Evolutionary conservation across 2,329 filamentous ascomycete species (phyloP), one percentile per base, ranked within the genome.

Genomic region (Nemania serpens): DNA sequence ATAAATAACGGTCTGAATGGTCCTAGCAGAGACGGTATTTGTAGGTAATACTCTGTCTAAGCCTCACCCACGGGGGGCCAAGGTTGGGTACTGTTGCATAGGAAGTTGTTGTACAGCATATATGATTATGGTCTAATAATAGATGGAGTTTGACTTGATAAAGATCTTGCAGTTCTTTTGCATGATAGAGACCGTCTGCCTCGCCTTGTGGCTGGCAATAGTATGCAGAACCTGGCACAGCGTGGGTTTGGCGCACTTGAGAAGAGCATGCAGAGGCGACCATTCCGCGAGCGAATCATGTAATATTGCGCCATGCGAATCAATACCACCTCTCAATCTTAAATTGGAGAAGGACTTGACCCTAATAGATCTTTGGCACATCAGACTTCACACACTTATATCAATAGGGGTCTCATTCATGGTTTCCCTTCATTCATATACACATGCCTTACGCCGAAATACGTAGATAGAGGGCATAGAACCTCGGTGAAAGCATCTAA

Each of bases 71-170:
- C n/a, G 10, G 56, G 51, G 51, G 55, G 42, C 55, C 41, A 53
- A 59, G 18, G n/a, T 50, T 18, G 22, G 22, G 22, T 33, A 18
- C 53, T 52, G 41, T 17, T 34, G 42, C n/a, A 36, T 17, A 12
- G 10, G 18, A 37, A 53, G 20, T 11, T 47, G 34, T 47, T 6
- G 59, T 9, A 47, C 54, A 15, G 29, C 47, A 41, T 49, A 50
- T 25, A 41, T 33, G 13, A 36, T 42, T 46, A 12, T 17, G 36
- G 29, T 55, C 58, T 63, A 63, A 61, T 37, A 58, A 63, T 63
- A 63, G 61, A 51, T 47, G 39, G 13, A 12, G 20, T 3, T 29
- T 42, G 17, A 20, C 22, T 50, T 39, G 36, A 39, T 39, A 12
- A 34, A 49, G 10, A 41, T 13, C 50, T 42, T 18, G 45, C 37